Evolutionary conservation across 768 basidiomycete species (phyloP).

Genomic region (Mycena rebaudengoi): DNA sequence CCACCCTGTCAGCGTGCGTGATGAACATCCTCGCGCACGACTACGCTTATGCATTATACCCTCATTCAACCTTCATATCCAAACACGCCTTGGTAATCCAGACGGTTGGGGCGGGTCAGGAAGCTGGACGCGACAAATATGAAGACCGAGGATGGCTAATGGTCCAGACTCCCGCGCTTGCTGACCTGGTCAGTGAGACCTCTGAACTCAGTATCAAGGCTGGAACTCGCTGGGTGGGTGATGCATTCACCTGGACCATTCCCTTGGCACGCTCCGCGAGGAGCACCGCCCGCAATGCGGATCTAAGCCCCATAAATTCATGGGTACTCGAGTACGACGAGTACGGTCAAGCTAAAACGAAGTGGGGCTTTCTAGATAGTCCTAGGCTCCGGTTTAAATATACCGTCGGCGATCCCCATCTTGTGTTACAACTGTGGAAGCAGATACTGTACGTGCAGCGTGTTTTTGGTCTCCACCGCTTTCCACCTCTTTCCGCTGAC

Average conservation of each 20-base stretch:
- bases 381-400: neutral
- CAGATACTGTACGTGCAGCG: neutral
- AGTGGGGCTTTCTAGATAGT: neutral
- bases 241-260: slow-evolving; percentile 9
- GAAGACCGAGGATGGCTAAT: slow-evolving; percentile 45
- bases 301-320: slow-evolving; percentile 8
- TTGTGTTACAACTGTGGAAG: neutral
- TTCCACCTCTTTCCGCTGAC: no score
- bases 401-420: neutral
- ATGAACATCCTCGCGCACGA: slow-evolving; percentile 55
- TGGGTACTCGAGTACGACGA: neutral
- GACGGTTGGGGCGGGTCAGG: neutral
- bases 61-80: slow-evolving; percentile 48
- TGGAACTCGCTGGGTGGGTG: slow-evolving; percentile 13
- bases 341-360: neutral
- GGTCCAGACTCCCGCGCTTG: neutral
- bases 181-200: neutral
- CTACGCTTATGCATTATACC: slow-evolving; percentile 51
- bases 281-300: neutral
- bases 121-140: slow-evolving; percentile 43
- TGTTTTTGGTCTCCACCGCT: no score
- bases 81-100: slow-evolving; percentile 28
- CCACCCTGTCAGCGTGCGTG: slow-evolving; percentile 42
- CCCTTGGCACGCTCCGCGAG: neutral
- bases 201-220: neutral